These are phyloP conservation scores for Pythium rishiriense DNA, from an alignment of 352 stramenopile genomes.

Conservation along the genomic window DNA sequence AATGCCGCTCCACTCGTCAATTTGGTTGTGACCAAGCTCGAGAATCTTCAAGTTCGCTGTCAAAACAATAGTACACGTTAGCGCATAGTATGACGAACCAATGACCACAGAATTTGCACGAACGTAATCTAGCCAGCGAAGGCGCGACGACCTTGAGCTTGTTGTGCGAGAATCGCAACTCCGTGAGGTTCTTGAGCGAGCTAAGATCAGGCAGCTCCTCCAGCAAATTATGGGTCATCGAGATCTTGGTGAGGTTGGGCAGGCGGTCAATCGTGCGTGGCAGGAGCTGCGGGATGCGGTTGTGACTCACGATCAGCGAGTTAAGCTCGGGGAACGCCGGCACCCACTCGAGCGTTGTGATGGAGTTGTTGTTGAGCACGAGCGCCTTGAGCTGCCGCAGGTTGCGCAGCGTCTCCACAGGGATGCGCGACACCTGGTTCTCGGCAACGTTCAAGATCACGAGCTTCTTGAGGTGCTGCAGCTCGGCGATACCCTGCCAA, in stretches of 20 bases:
- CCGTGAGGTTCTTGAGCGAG: constrained; percentile 60
- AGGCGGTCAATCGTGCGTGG: constrained; percentile 63
- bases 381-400: constrained; percentile 74
- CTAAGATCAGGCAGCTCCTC: constrained; percentile 74
- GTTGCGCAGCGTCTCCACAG: constrained; percentile 66
- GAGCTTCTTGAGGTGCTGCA: constrained; percentile 79
- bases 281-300: constrained; percentile 70
- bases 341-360: constrained; percentile 82
- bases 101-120: constrained; percentile 11
- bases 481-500: constrained; percentile 50
- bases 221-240: constrained; percentile 83
- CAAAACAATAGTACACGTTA: not conserved
- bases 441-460: constrained; percentile 77
- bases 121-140: constrained; percentile 68
- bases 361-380: constrained; percentile 85
- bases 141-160: constrained; percentile 63
- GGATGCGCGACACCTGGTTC: constrained; percentile 75
- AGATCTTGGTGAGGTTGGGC: constrained; percentile 81
- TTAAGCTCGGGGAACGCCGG: constrained; percentile 78
- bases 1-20: constrained; percentile 78
- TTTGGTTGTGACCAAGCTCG: constrained; percentile 80
- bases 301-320: constrained; percentile 86
- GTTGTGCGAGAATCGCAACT: constrained; percentile 85
- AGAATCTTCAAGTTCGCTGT: constrained; percentile 79
- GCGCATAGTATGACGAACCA: not conserved